Base-by-base conservation (phyloP, 495 filamentous ascomycete species). In the Podospora pseudocomata region DNA sequence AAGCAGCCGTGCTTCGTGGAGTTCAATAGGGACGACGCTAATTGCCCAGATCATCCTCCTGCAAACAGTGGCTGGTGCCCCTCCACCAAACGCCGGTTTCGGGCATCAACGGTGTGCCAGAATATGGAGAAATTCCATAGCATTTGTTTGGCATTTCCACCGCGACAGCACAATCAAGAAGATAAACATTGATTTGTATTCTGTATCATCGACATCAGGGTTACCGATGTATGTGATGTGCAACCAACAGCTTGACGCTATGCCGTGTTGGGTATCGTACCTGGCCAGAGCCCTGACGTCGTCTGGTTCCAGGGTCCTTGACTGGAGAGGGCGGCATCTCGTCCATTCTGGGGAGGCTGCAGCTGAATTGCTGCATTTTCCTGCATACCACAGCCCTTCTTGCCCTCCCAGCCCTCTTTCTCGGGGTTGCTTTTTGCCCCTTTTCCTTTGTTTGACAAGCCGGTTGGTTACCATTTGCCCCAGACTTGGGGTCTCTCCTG, bases 221-320 rank as follows among this genome's bases (percentile, higher is more conserved):
- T 1, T 23, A 23, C 23, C 23, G 1, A 23, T 23, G 23, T 16
- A 57, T 57, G 54, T 57, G 54, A 57, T 18, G 18, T 23, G 54
- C 34, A 39, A 4, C 34, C 34, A 39, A 39, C 34, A 39, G 11
- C 6, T 16, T 13, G 39, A 49, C 39, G 39, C 39, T 49, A 49
- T 49, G 7, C 39, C 39, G 2, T 49, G 39, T 49, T 64, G 44
- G 44, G 23, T n/a, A 53, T 60, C 60, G 65, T 68, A 39, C 62
- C 68, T 70, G 71, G 66, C 20, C 59, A 39, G 67, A 44, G 65
- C 71, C 71, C 72, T 74, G 72, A 74, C 72, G 72, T 73, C 71
- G 71, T 65, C 65, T 65, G 23, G 62, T 61, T 54, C 66, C 62
- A 71, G 69, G 66, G 66, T 57, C 57, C 20, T 54, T 57, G 60